These are phyloP conservation scores for Chalciporus sphaerocephalus DNA, from an alignment of 768 basidiomycete species.

Conservation along the genomic window DNA sequence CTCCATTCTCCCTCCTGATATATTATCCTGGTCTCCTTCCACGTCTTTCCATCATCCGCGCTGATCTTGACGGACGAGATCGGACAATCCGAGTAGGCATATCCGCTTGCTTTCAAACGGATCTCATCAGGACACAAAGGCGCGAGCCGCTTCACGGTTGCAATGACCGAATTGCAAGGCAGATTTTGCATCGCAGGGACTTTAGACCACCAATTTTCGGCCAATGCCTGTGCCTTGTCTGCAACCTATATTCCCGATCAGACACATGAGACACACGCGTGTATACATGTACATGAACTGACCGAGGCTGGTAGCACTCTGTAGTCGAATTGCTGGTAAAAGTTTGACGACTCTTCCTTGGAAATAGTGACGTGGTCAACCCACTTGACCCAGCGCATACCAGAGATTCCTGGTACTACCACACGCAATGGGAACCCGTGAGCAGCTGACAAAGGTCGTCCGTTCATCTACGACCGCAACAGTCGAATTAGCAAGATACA, in stretches of 20 bases:
- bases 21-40: slow-evolving; percentile 47
- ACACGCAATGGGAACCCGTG: slow-evolving; percentile 67
- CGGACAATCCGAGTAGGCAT: slow-evolving; percentile 49
- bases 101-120: slow-evolving; percentile 45
- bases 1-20: slow-evolving; percentile 67
- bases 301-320: slow-evolving; percentile 55
- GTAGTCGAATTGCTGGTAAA: slow-evolving; percentile 71
- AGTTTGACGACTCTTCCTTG: slow-evolving; percentile 54
- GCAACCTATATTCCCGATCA: slow-evolving; percentile 17
- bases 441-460: slow-evolving; percentile 49
- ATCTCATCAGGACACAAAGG: slow-evolving; percentile 18
- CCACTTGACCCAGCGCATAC: slow-evolving; percentile 78
- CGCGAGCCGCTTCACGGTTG: slow-evolving; percentile 15
- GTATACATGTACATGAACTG: slow-evolving; percentile 10
- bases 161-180: slow-evolving; percentile 61
- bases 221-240: slow-evolving; percentile 22
- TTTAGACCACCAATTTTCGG: slow-evolving; percentile 43
- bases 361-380: slow-evolving; percentile 57
- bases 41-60: slow-evolving; percentile 47
- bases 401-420: slow-evolving; percentile 62
- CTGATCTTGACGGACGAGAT: slow-evolving; percentile 50
- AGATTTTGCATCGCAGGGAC: slow-evolving; percentile 56
- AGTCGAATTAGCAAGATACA: background rate
- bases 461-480: slow-evolving; percentile 50
- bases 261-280: background rate